phyloP scores from a whole-genome alignment of 345 rosid genomes.

The Boechera retrofracta region DNA sequence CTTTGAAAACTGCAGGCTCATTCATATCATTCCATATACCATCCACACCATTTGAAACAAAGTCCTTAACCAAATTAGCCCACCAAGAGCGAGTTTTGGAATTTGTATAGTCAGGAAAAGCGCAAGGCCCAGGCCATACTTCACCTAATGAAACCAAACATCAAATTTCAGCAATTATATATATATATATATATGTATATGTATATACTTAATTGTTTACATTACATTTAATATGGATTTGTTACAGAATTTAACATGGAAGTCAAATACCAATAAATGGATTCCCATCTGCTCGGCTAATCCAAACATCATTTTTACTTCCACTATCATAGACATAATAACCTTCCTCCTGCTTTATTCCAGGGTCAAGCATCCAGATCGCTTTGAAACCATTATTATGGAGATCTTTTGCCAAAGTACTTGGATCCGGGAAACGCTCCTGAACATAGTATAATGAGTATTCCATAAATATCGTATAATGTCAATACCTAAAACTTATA shows the following conservation, averaged over 20 bases:
- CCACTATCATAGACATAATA: constrained; percentile 76
- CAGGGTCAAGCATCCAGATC: constrained; percentile 97
- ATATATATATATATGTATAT: too few relatives aligned
- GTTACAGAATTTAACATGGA: background rate
- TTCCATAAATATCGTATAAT: constrained; percentile 6
- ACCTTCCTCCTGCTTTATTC: constrained; percentile 81
- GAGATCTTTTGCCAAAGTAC: constrained; percentile 64
- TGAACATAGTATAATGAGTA: constrained; percentile 39
- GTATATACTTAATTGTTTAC: too few relatives aligned
- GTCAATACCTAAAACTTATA: constrained; percentile 15
- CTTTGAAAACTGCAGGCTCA: constrained; percentile 92
- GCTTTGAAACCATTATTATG: constrained; percentile 78
- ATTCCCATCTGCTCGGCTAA: constrained; percentile 66
- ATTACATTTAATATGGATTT: too few relatives aligned
- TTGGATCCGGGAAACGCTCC: constrained; percentile 76
- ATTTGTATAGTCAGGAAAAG: constrained; percentile 84
- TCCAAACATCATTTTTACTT: constrained; percentile 65
- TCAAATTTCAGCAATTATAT: constrained; percentile 1
- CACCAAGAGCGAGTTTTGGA: constrained; percentile 85
- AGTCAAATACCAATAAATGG: constrained; percentile 64
- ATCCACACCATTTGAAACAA: constrained; percentile 81
- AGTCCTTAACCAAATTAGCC: constrained; percentile 81
- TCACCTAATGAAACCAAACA: constrained; percentile 60
- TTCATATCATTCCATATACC: constrained; percentile 99
- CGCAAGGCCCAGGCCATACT: constrained; percentile 98